phyloP scores from a whole-genome alignment of 1,284 basidiomycete species.

The Malassezia brasiliensis region DNA sequence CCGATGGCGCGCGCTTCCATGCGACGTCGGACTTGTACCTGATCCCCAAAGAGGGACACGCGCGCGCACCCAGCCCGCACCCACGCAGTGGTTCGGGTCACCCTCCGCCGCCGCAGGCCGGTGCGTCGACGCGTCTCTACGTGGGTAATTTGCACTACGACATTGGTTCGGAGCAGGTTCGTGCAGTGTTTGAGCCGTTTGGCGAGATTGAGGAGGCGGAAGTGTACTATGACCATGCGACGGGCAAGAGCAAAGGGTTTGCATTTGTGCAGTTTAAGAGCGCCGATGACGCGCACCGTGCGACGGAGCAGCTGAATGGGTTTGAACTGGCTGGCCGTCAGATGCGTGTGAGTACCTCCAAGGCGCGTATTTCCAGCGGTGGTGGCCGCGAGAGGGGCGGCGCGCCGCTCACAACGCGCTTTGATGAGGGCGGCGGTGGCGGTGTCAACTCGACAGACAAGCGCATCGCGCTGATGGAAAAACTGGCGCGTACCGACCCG shows the following conservation, averaged over 20 bases:
- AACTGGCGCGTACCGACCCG: slow-evolving; percentile 34
- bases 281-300: slow-evolving; percentile 83
- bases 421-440: slow-evolving; percentile 41
- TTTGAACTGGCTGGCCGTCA: slow-evolving; percentile 90
- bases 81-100: not conserved
- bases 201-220: slow-evolving; percentile 96
- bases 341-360: slow-evolving; percentile 36
- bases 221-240: slow-evolving; percentile 78
- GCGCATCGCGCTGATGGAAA: slow-evolving; percentile 43
- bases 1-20: slow-evolving; percentile 69
- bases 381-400: slow-evolving; percentile 6
- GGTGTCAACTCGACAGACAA: slow-evolving; percentile 32
- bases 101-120: slow-evolving; percentile 47
- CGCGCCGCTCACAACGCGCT: slow-evolving; percentile 26
- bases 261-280: slow-evolving; percentile 91
- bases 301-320: slow-evolving; percentile 93
- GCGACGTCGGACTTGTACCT: slow-evolving; percentile 19
- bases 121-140: slow-evolving; percentile 65
- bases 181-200: slow-evolving; percentile 96
- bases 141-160: slow-evolving; percentile 94
- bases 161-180: slow-evolving; percentile 87
- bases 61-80: slow-evolving; percentile 3
- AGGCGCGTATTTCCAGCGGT: not conserved
- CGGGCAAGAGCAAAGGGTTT: slow-evolving; percentile 91
- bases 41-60: not conserved